Evolutionary conservation across 495 filamentous ascomycete species (phyloP).

Genomic region (Bacidia gigantensis): DNA sequence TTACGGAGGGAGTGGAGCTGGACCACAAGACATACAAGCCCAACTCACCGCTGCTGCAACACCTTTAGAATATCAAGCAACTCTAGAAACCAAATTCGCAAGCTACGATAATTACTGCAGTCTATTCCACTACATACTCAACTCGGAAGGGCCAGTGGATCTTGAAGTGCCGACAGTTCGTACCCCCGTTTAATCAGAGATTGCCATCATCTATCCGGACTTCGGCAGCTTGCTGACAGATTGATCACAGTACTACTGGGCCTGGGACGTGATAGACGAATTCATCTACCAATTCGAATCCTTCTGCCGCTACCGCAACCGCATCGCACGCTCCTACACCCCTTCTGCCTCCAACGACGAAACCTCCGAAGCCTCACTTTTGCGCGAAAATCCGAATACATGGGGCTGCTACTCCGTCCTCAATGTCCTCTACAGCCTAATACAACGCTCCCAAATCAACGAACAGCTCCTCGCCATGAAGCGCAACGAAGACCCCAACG

Average conservation of each 20-base stretch:
- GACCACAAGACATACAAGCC: conserved; percentile 69
- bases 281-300: conserved; percentile 99
- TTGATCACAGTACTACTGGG: conserved; percentile 77
- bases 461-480: conserved; percentile 93
- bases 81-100: conserved; percentile 81
- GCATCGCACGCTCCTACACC: conserved; percentile 73
- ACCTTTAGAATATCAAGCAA: conserved; percentile 87
- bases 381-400: conserved; percentile 92
- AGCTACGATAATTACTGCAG: conserved; percentile 99
- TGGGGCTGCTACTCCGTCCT: conserved; percentile 99
- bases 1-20: conserved; percentile 20
- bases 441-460: conserved; percentile 92
- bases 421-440: conserved; percentile 97
- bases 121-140: conserved; percentile 96
- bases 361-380: conserved; percentile 68
- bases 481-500: conserved; percentile 71
- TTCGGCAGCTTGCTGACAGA: too few relatives aligned
- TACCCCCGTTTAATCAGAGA: too few relatives aligned
- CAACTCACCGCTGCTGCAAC: conserved; percentile 80
- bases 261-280: conserved; percentile 99
- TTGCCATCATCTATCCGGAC: background rate
- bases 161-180: conserved; percentile 83
- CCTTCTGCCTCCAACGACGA: conserved; percentile 50
- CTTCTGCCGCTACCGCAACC: conserved; percentile 90
- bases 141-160: conserved; percentile 95